Conservation (phyloP, 2,329 filamentous ascomycete genomes). For the Cadophora sp. region DNA sequence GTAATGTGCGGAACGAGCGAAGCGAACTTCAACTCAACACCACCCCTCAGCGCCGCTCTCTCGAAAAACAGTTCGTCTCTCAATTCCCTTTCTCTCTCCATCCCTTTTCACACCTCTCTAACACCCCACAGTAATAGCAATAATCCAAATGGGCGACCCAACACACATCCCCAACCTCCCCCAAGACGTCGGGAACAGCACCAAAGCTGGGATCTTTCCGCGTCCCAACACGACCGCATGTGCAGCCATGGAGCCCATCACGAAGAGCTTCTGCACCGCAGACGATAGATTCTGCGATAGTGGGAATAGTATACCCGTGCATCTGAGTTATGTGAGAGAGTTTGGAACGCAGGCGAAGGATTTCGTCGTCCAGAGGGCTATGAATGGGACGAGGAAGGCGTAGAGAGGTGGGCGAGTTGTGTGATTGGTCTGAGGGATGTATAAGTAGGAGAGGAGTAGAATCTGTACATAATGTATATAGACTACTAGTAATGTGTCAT, state of each 20-base stretch:
- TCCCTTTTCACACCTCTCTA: not conserved
- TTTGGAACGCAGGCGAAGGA: conserved; percentile 25
- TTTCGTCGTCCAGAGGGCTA: conserved; percentile 13
- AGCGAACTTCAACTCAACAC: conserved; percentile 36
- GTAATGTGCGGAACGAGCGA: conserved; percentile 41
- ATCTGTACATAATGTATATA: too few relatives aligned
- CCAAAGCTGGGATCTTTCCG: conserved; percentile 40
- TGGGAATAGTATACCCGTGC: conserved; percentile 26
- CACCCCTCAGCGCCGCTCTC: conserved; percentile 27
- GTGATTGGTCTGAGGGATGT: too few relatives aligned
- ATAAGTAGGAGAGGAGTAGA: too few relatives aligned
- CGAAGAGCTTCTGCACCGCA: conserved; percentile 31
- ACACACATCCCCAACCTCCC: conserved; percentile 41
- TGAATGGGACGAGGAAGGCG: conserved; percentile 10
- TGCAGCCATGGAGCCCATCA: conserved; percentile 19
- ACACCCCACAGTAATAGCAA: conserved; percentile 38
- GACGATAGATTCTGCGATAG: conserved; percentile 34
- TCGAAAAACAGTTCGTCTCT: conserved; percentile 27
- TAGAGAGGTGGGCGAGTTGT: too few relatives aligned
- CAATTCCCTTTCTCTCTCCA: not conserved
- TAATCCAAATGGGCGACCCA: conserved; percentile 49
- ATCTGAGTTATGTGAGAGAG: conserved; percentile 29
- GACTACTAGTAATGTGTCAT: too few relatives aligned
- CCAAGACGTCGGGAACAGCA: conserved; percentile 44
- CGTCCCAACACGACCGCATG: conserved; percentile 26